Evolutionary conservation across 305 asterid species (phyloP).

Genomic region (Solanum chacoense): DNA sequence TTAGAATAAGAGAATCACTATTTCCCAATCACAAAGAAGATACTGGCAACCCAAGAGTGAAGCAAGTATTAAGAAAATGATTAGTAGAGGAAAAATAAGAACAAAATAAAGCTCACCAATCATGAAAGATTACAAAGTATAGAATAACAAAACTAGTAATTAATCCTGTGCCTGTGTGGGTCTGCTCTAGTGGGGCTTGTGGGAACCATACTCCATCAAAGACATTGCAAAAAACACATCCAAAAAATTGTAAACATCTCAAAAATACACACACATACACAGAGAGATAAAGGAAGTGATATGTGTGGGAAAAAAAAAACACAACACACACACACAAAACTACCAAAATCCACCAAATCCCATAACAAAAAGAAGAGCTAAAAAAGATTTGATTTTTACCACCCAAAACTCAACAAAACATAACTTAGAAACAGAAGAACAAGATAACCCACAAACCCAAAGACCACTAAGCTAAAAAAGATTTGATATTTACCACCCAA

Average conservation of each 20-base stretch:
- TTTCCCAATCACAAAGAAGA: constrained; percentile 27
- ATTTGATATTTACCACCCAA: background rate
- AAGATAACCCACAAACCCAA: background rate
- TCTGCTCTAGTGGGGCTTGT: background rate
- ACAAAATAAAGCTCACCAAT: constrained; percentile 11
- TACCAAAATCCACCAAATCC: constrained; percentile 18
- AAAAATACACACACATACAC: constrained; percentile 1
- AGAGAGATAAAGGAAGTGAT: background rate
- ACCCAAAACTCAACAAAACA: background rate
- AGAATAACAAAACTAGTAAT: background rate
- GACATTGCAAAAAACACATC: background rate
- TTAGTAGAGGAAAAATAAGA: background rate
- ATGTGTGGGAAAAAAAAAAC: background rate
- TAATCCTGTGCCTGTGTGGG: background rate
- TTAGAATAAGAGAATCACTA: constrained; percentile 18
- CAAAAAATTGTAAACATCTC: background rate
- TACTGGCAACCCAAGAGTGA: constrained; percentile 16
- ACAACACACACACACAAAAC: background rate
- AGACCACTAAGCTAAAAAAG: background rate
- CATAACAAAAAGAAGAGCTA: background rate
- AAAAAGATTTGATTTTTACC: background rate
- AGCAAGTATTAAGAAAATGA: constrained; percentile 10
- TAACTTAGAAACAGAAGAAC: background rate
- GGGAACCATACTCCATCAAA: background rate
- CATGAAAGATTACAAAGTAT: background rate